Evolutionary conservation across 768 basidiomycete genomes (phyloP).

Genomic region (Agaricus bisporus): DNA sequence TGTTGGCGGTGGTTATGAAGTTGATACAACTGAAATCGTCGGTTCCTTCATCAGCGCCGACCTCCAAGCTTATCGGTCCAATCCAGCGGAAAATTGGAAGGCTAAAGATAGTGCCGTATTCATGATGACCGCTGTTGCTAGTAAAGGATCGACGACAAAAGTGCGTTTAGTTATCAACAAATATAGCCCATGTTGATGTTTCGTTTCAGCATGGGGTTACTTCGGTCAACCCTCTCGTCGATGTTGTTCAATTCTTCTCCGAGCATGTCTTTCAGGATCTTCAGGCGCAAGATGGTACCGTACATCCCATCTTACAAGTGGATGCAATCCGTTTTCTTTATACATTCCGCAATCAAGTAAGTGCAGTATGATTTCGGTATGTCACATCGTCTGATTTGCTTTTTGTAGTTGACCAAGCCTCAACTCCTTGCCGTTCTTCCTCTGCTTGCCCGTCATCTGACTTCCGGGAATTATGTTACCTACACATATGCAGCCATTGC

Average conservation of each 20-base stretch:
- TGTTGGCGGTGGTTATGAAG: conserved; percentile 73
- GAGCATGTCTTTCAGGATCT: conserved; percentile 87
- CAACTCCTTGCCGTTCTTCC: conserved; percentile 92
- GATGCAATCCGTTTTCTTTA: conserved; percentile 94
- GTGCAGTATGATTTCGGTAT: conserved; percentile 13
- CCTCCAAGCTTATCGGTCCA: conserved; percentile 59
- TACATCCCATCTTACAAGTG: conserved; percentile 89
- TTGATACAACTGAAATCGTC: conserved; percentile 83
- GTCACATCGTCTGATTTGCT: not conserved
- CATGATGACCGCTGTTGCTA: conserved; percentile 89
- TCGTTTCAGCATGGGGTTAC: conserved; percentile 79
- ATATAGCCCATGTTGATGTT: conserved; percentile 1
- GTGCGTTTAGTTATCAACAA: conserved; percentile 32
- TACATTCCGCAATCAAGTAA: conserved; percentile 93
- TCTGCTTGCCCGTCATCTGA: conserved; percentile 74
- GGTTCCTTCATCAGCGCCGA: conserved; percentile 78
- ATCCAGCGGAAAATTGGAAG: conserved; percentile 69
- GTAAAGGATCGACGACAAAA: conserved; percentile 80
- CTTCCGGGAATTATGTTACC: conserved; percentile 82
- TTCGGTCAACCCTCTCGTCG: conserved; percentile 84
- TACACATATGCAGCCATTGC: conserved; percentile 97
- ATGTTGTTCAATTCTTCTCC: conserved; percentile 94
- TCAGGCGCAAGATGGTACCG: conserved; percentile 55
- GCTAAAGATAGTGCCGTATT: conserved; percentile 93
- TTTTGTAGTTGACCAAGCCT: conserved; percentile 75